Evolutionary conservation across 2,329 filamentous ascomycete species (phyloP).

Genomic region (Pestalotiopsis sp.): DNA sequence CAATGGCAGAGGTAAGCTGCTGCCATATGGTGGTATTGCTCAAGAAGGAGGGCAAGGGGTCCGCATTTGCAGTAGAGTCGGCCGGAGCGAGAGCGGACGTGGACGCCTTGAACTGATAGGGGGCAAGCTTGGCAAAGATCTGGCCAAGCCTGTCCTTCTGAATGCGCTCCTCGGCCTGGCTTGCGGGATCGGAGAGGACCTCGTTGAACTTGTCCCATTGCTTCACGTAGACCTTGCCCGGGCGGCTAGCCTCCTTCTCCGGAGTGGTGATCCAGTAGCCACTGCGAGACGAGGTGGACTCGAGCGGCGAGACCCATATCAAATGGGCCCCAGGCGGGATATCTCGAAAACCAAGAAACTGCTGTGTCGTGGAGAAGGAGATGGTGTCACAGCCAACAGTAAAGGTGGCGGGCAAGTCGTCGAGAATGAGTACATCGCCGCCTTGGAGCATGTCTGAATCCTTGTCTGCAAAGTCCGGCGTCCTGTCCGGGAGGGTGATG

Average conservation of each 20-base stretch:
- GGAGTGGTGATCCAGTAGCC: conserved; percentile 60
- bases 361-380: conserved; percentile 45
- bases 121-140: conserved; percentile 44
- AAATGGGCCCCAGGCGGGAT: conserved; percentile 61
- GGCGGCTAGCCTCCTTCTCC: conserved; percentile 28
- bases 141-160: conserved; percentile 43
- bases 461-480: conserved; percentile 23
- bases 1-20: conserved; percentile 53
- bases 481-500: conserved; percentile 17
- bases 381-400: conserved; percentile 57
- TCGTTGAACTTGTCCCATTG: conserved; percentile 57
- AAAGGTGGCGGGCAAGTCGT: conserved; percentile 53
- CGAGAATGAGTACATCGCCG: conserved; percentile 55
- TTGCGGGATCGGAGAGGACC: conserved; percentile 50
- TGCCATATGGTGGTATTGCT: conserved; percentile 48
- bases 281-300: conserved; percentile 50
- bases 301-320: conserved; percentile 58
- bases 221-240: conserved; percentile 35
- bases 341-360: conserved; percentile 57
- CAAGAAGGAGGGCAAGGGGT: conserved; percentile 27
- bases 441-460: conserved; percentile 29
- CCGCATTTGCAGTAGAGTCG: conserved; percentile 17
- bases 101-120: conserved; percentile 42
- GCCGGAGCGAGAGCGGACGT: conserved; percentile 10
- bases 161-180: conserved; percentile 46